Evolutionary conservation across 257 asterid species (phyloP), one percentile per base, ranked within the genome.

Genomic region (Solanum rostratum): DNA sequence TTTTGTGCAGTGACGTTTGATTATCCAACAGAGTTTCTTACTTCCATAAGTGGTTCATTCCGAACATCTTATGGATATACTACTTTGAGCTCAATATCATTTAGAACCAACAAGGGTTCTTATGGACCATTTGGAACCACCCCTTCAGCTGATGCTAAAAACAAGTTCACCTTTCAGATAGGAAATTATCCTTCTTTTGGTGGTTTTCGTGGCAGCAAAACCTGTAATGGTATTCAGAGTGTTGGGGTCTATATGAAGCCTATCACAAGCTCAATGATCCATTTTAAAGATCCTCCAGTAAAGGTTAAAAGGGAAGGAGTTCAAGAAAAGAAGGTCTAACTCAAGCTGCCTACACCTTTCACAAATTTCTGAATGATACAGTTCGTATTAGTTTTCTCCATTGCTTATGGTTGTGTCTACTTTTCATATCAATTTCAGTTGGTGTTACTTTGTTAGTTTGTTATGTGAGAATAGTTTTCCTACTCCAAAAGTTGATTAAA

Each of bases 241-340:
- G 85, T 92, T 22, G 91, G 92, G 41, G 68, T 91, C 85, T 89
- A 89, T 85, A 80, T 92, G 41, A 86, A 74, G 74, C 89, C 92
- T 20, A 80, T 70, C 85, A 76, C 39, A 11, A 43, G 7, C 55
- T 45, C 80, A 13, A 45, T 1, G 43, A 74, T 74, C 22, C 20
- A 74, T 74, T 74, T 24, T 7, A 74, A 14, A 74, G 24, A 24
- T 14, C 15, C 22, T 24, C 0, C 2, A 24, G 59, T 7, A 22
- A 74, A 74, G 22, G n/a, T 22, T 45, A 14, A 45, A 46, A 74
- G 4, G 59, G 41, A 45, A 24, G 81, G 19, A 14, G 59, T 6
- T 12, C n/a, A 43, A 71, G 57, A 71, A n/a, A 74, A 71, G 53
- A 11, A 19, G 79, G 30, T 41, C 10, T 4, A 41, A 12, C 30